Evolutionary conservation across 2,329 filamentous ascomycete genomes (phyloP), one percentile per base, ranked within the genome.

Genomic region (Fusarium veterinarium): DNA sequence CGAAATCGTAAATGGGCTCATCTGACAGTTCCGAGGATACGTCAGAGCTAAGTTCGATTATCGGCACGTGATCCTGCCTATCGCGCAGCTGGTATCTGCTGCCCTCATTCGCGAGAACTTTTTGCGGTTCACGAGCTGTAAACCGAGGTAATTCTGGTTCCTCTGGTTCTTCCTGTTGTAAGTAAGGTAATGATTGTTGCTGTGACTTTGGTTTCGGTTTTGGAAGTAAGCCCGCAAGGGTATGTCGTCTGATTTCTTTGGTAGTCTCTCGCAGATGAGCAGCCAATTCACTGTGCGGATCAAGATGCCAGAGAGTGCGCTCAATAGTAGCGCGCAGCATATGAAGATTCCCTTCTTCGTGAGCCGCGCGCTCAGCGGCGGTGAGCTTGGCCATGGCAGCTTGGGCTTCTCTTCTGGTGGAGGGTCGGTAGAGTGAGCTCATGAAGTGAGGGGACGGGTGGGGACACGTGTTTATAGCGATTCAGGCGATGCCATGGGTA

Each of bases 401-500:
- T 61, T 64, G 49, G 35, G 66, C 66, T 52, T 66, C 30, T 41
- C 48, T 49, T 44, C 53, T 69, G 37, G 41, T 64, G 33, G 66
- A 69, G 35, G 66, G 66, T 61, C 66, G 49, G 57, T 69, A 69
- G 25, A 69, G 61, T 42, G 64, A 64, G 66, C 66, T 69, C 66
- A 69, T 69, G 49, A 49, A 44, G 48, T 60, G 61, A 60, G n/a
- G 49, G 53, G 53, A 25, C n/a, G 31, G 40, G 41, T 30, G 40
- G 55, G 30, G 30, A 23, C 41, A 35, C 41, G 44, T 46, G 31
- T 30, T 49, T 49, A 33, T 9, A 25, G n/a, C 37, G 30, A 11
- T 35, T 46, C 10, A 17, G 55, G 41, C 33, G 16, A 49, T 37
- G 30, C 55, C 55, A 57, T 55, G 25, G 20, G 25, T 31, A 17